Base-by-base conservation (phyloP, 2,329 filamentous ascomycete genomes). In the Diatrype stigma region DNA sequence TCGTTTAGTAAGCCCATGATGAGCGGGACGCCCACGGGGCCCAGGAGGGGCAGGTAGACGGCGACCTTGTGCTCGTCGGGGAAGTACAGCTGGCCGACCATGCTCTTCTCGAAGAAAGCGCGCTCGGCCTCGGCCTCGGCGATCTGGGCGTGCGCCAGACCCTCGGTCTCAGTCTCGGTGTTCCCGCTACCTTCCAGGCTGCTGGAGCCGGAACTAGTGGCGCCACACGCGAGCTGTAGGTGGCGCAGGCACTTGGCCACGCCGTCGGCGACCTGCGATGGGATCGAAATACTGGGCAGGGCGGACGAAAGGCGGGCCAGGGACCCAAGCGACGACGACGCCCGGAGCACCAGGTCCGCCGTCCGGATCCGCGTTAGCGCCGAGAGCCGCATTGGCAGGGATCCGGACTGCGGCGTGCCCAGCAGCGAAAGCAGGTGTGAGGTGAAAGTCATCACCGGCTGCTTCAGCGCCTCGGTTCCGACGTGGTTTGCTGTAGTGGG, bases 31-130 rank as follows among this genome's bases (percentile, higher is more conserved):
- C 89, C 91, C 38, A 97, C 85, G 0, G 94, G 94, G 0, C 94
- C 94, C 38, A 99, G 73, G 11, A 99, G 73, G 1, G 94, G 94
- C 61, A 99, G 72, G 67, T 99, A 99, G 1, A 99, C 94, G 0
- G 94, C 94, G 22, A 99, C 83, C 70, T 97, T 99, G 70, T 99
- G 94, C 73, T 99, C 94, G 64, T 99, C 94, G 0, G 94, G 94
- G 69, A 99, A 99, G 70, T 97, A 99, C 2, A 97, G 86, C 72
- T 97, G 94, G 0, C 92, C 94, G 12, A 99, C 94, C 94, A 99
- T 99, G 64, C 89, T 96, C 72, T 96, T 96, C 71, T 99, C 94
- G 60, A 99, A 99, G 70, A 99, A 99, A 0, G 93, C 93, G 54
- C 87, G 85, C 68, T 99, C 94, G 0, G 91, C 93, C 65, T 95